A percentile compares a stretch with the other conserved stretches of the same genome.
phyloP scores from a whole-genome alignment of 2,329 filamentous ascomycete species.

The Leptographium radiaticola region DNA sequence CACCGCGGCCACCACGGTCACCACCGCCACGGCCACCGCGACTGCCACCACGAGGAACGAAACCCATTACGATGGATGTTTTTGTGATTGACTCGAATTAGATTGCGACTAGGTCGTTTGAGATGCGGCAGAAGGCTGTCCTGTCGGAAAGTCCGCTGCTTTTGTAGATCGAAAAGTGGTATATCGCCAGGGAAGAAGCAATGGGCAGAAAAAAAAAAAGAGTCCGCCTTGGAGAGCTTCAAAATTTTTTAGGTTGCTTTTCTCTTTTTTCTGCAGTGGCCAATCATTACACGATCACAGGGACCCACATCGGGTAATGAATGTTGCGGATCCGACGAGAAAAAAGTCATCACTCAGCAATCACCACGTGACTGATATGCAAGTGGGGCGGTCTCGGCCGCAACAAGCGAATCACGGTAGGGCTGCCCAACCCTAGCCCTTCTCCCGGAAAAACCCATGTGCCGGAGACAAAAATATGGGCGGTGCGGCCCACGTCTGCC shows the following conservation, averaged over 20 bases:
- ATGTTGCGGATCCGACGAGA: constrained; percentile 4
- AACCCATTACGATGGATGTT: constrained; percentile 23
- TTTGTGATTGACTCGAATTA: background rate
- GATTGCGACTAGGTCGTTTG: background rate
- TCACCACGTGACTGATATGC: background rate
- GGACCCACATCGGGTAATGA: constrained; percentile 5
- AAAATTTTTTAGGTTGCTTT: constrained; percentile 2
- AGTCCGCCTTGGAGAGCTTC: background rate
- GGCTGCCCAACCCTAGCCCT: constrained; percentile 12
- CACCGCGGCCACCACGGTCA: constrained; percentile 19
- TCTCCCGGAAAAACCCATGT: constrained; percentile 1
- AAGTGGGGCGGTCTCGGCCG: background rate
- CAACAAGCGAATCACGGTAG: constrained; percentile 2
- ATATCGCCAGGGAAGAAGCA: background rate
- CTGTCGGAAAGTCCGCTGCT: background rate
- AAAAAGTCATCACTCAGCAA: background rate
- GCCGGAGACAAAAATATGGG: constrained; percentile 4
- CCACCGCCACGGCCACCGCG: constrained; percentile 23
- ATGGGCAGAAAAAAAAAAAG: background rate
- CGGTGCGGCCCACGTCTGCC: constrained; percentile 5
- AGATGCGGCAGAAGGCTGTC: background rate
- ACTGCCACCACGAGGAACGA: constrained; percentile 25
- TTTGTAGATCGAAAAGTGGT: background rate
- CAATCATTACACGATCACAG: background rate
- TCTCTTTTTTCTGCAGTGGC: constrained; percentile 6